phyloP scores from a whole-genome alignment of 768 basidiomycete genomes.

The Neoboletus subvelutipes region DNA sequence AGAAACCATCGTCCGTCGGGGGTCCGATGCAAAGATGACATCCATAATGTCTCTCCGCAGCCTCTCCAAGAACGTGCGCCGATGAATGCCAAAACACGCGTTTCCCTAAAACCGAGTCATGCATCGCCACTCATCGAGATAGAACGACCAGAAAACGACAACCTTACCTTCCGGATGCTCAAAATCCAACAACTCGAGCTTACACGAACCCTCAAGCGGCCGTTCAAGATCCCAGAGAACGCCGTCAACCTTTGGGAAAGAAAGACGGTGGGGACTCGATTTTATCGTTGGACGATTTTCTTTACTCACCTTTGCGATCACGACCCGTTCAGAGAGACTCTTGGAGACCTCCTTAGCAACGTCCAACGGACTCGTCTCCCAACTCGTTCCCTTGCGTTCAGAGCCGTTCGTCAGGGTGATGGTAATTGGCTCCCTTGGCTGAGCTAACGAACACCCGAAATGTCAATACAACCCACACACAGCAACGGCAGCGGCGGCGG shows the following conservation, averaged over 20 bases:
- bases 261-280: not conserved
- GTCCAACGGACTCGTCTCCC: constrained; percentile 94
- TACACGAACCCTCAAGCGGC: constrained; percentile 83
- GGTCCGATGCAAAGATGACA: constrained; percentile 97
- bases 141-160: not conserved
- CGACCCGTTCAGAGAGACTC: constrained; percentile 81
- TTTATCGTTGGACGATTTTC: constrained; percentile 8
- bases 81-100: constrained; percentile 99
- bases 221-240: constrained; percentile 93
- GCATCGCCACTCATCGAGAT: not conserved
- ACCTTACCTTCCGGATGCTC: constrained; percentile 76
- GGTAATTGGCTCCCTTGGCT: constrained; percentile 80
- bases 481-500: too few relatives aligned
- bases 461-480: not conserved
- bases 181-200: constrained; percentile 86
- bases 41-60: constrained; percentile 93
- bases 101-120: constrained; percentile 55
- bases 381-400: constrained; percentile 79
- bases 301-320: constrained; percentile 83
- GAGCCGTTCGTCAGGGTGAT: constrained; percentile 88
- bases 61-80: constrained; percentile 96
- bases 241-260: constrained; percentile 60
- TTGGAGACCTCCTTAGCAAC: constrained; percentile 87
- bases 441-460: constrained; percentile 37
- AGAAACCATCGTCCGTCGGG: constrained; percentile 97